Evolutionary conservation across 257 asterid species (phyloP), one percentile per base, ranked within the genome.

Genomic region (Echium plantagineum): DNA sequence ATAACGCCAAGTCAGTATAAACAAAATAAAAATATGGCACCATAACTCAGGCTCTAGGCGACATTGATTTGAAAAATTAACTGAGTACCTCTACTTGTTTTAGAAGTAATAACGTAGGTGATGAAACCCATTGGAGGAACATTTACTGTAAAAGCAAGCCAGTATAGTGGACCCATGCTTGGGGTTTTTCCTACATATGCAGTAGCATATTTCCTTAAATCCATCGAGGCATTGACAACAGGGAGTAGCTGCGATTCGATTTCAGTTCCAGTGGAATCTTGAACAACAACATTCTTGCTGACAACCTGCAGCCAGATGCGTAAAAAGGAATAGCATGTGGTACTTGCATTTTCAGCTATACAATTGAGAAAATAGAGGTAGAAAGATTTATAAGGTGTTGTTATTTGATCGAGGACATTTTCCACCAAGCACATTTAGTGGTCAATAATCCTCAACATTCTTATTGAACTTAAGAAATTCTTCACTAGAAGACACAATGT

Each of bases 101-200:
- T 76, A 63, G 76, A 75, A 59, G 79, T 70, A 74, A 85, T 60
- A 61, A 72, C 75, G 15, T 83, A 91, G 71, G 98, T 83, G 80
- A 68, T 88, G 66, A 85, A 88, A 63, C 98, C 98, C 74, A 91
- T 66, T 61, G 96, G 90, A 8, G 95, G 95, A 68, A 81, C 94
- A 31, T 48, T 77, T 0, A 89, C 95, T 17, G 79, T 81, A 70
- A 91, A 91, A 30, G 95, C 84, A 15, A 91, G 95, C 94, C 90
- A 88, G 65, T 83, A 81, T 28, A 58, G 49, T 66, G 95, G 89
- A 49, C 62, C 66, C 32, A 62, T 60, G 1, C 70, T 62, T 71
- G 91, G 80, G 42, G 81, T 69, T 70, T 79, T 71, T 15, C 95
- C 94, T 21, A 54, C 75, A 60, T 85, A 76, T 68, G 88, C 94